Percentiles rank a stretch among this genome's conserved stretches.
Evolutionary conservation across 129 eudicot genomes (phyloP).

Genomic region (Lactuca sativa): DNA sequence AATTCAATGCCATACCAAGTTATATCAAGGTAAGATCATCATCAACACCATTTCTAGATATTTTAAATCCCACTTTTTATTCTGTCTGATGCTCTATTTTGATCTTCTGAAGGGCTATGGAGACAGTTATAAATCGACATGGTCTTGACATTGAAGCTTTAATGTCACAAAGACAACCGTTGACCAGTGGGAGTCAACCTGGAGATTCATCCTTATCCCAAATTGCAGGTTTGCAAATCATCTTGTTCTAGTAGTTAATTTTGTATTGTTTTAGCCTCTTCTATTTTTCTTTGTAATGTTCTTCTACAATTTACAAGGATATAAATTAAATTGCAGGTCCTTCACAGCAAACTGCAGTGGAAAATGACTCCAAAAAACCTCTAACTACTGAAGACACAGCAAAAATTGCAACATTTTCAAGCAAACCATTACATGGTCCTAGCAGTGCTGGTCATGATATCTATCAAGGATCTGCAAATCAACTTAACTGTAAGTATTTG

Average conservation of each 20-base stretch:
- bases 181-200: conserved; percentile 60
- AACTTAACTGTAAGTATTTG: conserved; percentile 42
- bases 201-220: conserved; percentile 72
- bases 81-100: background rate
- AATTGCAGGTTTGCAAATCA: conserved; percentile 50
- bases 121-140: conserved; percentile 88
- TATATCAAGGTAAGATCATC: conserved; percentile 69
- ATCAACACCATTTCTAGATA: conserved; percentile 1
- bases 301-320: conserved; percentile 20
- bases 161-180: conserved; percentile 68
- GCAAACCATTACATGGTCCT: conserved; percentile 55
- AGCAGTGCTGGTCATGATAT: conserved; percentile 56
- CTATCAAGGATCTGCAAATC: conserved; percentile 67
- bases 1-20: conserved; percentile 98
- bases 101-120: conserved; percentile 83
- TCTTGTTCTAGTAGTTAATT: conserved; percentile 5
- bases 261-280: background rate
- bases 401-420: conserved; percentile 51
- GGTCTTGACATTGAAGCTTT: conserved; percentile 86
- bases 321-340: conserved; percentile 52
- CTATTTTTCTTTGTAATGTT: background rate
- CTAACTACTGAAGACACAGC: conserved; percentile 47
- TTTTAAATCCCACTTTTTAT: conserved; percentile 1
- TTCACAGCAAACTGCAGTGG: conserved; percentile 58
- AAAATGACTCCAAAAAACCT: conserved; percentile 46